Percentiles rank a stretch among this genome's conserved stretches.
Conservation (phyloP, 768 basidiomycete genomes). For the Pleurotus ostreatus region DNA sequence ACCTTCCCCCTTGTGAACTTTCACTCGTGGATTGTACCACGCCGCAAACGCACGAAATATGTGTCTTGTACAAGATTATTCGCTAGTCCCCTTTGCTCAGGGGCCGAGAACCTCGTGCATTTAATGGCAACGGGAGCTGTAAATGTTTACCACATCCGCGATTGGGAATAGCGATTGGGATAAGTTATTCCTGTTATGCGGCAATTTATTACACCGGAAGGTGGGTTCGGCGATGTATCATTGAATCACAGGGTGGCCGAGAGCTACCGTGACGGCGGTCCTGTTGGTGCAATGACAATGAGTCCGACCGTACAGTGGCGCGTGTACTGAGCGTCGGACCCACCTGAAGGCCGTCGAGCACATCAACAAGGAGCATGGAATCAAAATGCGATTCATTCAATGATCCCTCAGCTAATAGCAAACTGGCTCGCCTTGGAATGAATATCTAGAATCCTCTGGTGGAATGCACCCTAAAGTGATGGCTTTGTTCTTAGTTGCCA, state of each 20-base stretch:
- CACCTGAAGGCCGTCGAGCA: not conserved
- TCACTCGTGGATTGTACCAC: not conserved
- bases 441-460: conserved; percentile 1
- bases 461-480: not conserved
- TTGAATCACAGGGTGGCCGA: too few relatives aligned
- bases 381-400: too few relatives aligned
- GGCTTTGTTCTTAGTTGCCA: conserved; percentile 1
- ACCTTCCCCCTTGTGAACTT: conserved; percentile 6
- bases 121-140: not conserved
- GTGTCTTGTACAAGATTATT: too few relatives aligned
- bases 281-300: not conserved
- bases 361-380: too few relatives aligned
- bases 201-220: too few relatives aligned
- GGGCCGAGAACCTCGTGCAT: not conserved
- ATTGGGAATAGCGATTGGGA: too few relatives aligned
- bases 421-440: not conserved
- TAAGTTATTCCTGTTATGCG: too few relatives aligned
- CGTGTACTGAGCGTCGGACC: not conserved
- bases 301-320: not conserved
- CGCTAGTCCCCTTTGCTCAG: not conserved
- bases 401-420: not conserved
- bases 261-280: not conserved
- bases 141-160: not conserved
- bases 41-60: too few relatives aligned
- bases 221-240: too few relatives aligned